Percentiles rank a stretch among this genome's conserved stretches.
Evolutionary conservation across 306 rosid species (phyloP).

Genomic region (Styphnolobium japonicum): DNA sequence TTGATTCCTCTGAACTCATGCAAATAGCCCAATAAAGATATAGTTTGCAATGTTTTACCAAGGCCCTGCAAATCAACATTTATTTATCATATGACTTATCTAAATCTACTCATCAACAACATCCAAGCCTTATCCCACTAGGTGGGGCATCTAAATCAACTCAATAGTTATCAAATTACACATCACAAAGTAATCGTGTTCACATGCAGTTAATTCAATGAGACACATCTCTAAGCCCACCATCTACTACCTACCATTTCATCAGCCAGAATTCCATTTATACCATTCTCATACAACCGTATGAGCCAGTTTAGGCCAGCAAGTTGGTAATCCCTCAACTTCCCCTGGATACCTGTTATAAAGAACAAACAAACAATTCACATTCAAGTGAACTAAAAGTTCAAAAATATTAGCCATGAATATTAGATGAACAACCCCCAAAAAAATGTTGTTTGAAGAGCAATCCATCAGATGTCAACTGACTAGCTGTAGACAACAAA

Average conservation of each 20-base stretch:
- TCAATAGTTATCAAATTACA: slow-evolving; percentile 1
- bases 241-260: slow-evolving; percentile 71
- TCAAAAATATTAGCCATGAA: not conserved
- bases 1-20: slow-evolving; percentile 92
- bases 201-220: slow-evolving; percentile 1
- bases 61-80: slow-evolving; percentile 68
- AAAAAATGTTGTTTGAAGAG: not conserved
- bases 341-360: slow-evolving; percentile 84
- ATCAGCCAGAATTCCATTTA: slow-evolving; percentile 97
- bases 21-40: slow-evolving; percentile 89
- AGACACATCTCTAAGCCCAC: slow-evolving; percentile 1
- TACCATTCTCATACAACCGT: slow-evolving; percentile 91
- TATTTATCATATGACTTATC: slow-evolving; percentile 1
- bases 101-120: not conserved
- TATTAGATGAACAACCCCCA: not conserved
- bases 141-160: not conserved
- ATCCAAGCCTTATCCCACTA: not conserved
- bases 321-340: slow-evolving; percentile 97
- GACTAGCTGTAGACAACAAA: not conserved
- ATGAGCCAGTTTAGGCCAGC: slow-evolving; percentile 98
- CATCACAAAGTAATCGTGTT: not conserved
- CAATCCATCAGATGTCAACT: not conserved
- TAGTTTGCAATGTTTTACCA: slow-evolving; percentile 96
- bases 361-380: slow-evolving; percentile 10
- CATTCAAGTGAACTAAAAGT: slow-evolving; percentile 4